Conservation (phyloP, 805 yeast species). For the Candida bentonensis region DNA sequence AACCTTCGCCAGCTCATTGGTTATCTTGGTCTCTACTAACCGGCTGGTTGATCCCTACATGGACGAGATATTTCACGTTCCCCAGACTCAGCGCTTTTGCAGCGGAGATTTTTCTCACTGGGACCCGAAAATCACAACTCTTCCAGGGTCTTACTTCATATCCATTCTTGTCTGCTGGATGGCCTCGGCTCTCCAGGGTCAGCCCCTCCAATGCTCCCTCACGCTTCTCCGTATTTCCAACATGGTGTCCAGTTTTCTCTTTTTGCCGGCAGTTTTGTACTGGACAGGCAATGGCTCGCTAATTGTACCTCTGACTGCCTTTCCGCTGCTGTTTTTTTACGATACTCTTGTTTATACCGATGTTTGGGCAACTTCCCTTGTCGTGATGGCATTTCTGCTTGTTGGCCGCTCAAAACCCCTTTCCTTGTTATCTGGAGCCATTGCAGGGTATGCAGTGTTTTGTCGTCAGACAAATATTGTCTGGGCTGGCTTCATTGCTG, state of each 20-base stretch:
- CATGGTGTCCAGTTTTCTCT: conserved; percentile 25
- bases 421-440: not conserved
- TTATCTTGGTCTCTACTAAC: no score
- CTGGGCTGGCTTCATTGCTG: conserved; percentile 41
- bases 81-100: conserved; percentile 61
- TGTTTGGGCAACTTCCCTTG: conserved; percentile 72
- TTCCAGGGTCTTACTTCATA: conserved; percentile 73
- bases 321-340: conserved; percentile 64
- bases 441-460: conserved; percentile 30
- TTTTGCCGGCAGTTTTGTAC: conserved; percentile 30
- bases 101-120: conserved; percentile 47
- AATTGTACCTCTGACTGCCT: conserved; percentile 28
- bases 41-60: conserved; percentile 12
- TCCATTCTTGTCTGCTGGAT: conserved; percentile 10
- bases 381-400: conserved; percentile 39
- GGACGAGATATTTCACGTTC: conserved; percentile 79
- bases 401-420: conserved; percentile 7
- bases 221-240: conserved; percentile 41
- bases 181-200: conserved; percentile 14
- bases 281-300: not conserved
- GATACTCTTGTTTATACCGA: conserved; percentile 81
- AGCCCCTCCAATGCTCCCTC: conserved; percentile 21
- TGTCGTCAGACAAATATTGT: conserved; percentile 87
- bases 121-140: conserved; percentile 91
- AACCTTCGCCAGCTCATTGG: no score